These are phyloP conservation scores for Trichoderma sp. DNA, from an alignment of 2,329 filamentous ascomycete genomes.

Conservation along the genomic window DNA sequence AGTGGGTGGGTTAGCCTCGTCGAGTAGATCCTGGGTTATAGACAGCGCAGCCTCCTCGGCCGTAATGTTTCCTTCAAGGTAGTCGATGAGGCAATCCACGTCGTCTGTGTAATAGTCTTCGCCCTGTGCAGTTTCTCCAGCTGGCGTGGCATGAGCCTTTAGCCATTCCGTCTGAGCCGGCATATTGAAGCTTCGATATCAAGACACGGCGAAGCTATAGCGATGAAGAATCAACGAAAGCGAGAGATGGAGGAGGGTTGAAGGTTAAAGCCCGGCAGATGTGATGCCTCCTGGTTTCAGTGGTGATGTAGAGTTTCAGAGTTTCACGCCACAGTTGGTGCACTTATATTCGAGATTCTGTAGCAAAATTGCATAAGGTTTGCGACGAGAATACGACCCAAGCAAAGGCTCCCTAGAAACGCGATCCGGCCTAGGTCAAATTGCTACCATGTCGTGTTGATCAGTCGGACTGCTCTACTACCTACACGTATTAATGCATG, in stretches of 20 bases:
- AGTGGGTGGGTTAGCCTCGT: neutral
- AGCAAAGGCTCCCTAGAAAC: neutral
- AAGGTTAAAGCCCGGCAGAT: neutral
- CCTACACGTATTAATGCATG: conserved; percentile 13
- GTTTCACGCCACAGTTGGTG: neutral
- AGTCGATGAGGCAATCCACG: neutral
- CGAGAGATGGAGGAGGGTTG: neutral
- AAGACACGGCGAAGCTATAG: neutral
- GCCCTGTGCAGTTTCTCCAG: neutral
- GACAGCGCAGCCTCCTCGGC: neutral
- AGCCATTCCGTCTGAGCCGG: conserved; percentile 1
- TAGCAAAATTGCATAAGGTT: neutral
- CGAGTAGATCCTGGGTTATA: neutral
- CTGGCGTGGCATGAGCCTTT: neutral
- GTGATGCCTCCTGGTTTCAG: neutral
- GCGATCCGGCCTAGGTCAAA: neutral
- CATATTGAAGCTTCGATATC: neutral
- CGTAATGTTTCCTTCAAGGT: neutral
- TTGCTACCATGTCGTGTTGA: conserved; percentile 8
- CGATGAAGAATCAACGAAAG: neutral
- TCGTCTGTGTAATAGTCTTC: neutral
- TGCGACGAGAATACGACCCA: neutral
- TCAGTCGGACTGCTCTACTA: conserved; percentile 13
- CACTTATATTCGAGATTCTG: neutral
- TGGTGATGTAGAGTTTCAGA: neutral